These are phyloP conservation scores for Adansonia rubrostipa DNA, from an alignment of 441 rosid genomes.

Conservation along the genomic window DNA sequence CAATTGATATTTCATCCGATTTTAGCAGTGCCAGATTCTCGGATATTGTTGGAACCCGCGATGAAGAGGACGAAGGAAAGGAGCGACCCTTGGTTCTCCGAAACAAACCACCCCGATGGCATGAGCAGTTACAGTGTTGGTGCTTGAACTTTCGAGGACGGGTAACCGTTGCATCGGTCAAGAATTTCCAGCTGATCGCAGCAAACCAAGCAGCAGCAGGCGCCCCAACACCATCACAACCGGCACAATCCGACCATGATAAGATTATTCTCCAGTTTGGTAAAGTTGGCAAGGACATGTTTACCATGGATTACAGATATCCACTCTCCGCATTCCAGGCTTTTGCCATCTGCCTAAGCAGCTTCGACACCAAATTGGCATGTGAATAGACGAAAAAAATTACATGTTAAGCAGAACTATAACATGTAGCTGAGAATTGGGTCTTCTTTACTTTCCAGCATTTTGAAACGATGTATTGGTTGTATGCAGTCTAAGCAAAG, in stretches of 20 bases:
- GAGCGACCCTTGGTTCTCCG: constrained; percentile 71
- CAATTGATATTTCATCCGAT: constrained; percentile 66
- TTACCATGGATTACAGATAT: constrained; percentile 79
- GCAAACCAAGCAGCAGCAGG: constrained; percentile 66
- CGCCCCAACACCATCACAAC: constrained; percentile 55
- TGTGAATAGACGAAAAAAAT: constrained; percentile 63
- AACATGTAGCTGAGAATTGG: constrained; percentile 25
- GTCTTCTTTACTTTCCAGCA: neutral
- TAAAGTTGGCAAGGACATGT: constrained; percentile 69
- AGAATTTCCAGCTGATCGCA: constrained; percentile 91
- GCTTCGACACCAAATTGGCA: constrained; percentile 40
- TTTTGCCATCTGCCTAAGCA: constrained; percentile 85
- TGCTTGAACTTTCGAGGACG: constrained; percentile 92
- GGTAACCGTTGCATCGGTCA: constrained; percentile 91
- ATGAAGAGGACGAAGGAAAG: constrained; percentile 68
- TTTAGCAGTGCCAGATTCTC: constrained; percentile 84
- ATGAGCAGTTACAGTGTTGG: constrained; percentile 96
- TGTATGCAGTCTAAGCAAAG: neutral
- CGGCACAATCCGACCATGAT: constrained; percentile 46
- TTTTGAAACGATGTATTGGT: neutral
- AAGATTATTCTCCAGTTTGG: constrained; percentile 69
- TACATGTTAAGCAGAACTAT: constrained; percentile 24
- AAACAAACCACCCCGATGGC: constrained; percentile 95
- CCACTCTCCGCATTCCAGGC: constrained; percentile 95
- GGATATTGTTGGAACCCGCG: constrained; percentile 60